Evolutionary conservation across 495 filamentous ascomycete genomes (phyloP).

Genomic region (Jackrogersella minutella): DNA sequence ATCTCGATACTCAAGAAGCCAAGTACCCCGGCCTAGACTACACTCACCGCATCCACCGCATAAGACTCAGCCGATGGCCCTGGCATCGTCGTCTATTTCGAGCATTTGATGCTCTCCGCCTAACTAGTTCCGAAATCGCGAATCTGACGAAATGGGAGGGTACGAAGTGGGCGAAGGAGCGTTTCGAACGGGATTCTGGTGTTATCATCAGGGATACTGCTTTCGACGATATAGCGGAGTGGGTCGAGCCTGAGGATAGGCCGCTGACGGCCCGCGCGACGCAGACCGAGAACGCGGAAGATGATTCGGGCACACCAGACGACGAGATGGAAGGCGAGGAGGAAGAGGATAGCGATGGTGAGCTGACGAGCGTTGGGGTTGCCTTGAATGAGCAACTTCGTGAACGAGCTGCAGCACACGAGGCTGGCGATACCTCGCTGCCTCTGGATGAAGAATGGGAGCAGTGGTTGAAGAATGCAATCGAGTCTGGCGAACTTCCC

Average conservation of each 20-base stretch:
- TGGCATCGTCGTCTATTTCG: slow-evolving; percentile 85
- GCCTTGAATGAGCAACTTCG: slow-evolving; percentile 77
- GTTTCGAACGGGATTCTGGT: slow-evolving; percentile 81
- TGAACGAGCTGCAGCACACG: slow-evolving; percentile 68
- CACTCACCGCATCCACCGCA: slow-evolving; percentile 78
- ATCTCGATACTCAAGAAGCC: slow-evolving; percentile 83
- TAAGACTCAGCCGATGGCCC: slow-evolving; percentile 79
- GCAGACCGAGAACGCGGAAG: slow-evolving; percentile 42
- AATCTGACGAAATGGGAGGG: slow-evolving; percentile 90
- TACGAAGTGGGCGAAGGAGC: slow-evolving; percentile 87
- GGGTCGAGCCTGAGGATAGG: slow-evolving; percentile 58
- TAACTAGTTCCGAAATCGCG: slow-evolving; percentile 80
- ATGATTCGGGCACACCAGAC: slow-evolving; percentile 49
- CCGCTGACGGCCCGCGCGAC: slow-evolving; percentile 49
- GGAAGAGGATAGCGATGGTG: slow-evolving; percentile 69
- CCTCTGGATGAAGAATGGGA: slow-evolving; percentile 83
- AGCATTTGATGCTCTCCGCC: slow-evolving; percentile 77
- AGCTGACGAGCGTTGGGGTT: slow-evolving; percentile 74
- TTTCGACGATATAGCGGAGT: slow-evolving; percentile 67
- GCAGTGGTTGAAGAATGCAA: slow-evolving; percentile 83
- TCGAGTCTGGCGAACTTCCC: slow-evolving; percentile 65
- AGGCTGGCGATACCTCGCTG: slow-evolving; percentile 66
- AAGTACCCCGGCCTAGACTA: slow-evolving; percentile 94
- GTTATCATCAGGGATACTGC: slow-evolving; percentile 80
- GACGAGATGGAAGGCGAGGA: slow-evolving; percentile 67